These are phyloP conservation scores for Silene conica DNA, from an alignment of 148 eudicot species.

Conservation along the genomic window DNA sequence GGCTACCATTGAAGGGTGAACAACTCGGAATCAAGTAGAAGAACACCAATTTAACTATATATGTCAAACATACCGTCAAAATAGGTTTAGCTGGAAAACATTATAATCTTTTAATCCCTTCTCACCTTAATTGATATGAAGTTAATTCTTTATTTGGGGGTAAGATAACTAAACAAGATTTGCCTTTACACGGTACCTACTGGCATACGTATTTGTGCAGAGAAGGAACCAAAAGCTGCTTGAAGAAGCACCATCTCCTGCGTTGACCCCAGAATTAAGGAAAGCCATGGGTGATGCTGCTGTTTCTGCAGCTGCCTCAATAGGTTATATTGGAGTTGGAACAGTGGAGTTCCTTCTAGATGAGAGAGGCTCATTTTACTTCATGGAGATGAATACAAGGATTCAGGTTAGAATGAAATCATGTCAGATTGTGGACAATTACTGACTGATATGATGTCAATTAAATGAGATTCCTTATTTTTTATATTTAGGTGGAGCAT, in stretches of 20 bases:
- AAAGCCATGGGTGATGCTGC: conserved; percentile 99
- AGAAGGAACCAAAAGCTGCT: conserved; percentile 97
- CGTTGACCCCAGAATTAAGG: conserved; percentile 80
- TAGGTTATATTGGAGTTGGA: conserved; percentile 95
- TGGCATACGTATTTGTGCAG: conserved; percentile 38
- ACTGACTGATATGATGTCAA: background rate
- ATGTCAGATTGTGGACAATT: background rate
- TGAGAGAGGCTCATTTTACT: conserved; percentile 94
- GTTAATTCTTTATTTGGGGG: background rate
- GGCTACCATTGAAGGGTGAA: background rate
- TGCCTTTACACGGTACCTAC: background rate
- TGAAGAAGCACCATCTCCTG: conserved; percentile 99
- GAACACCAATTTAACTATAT: background rate
- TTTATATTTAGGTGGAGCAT: conserved; percentile 80
- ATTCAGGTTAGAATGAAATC: conserved; percentile 58
- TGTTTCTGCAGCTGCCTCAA: conserved; percentile 95
- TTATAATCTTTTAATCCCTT: background rate
- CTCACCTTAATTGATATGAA: background rate
- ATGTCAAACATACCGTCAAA: background rate
- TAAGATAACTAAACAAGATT: background rate
- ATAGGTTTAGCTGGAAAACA: background rate
- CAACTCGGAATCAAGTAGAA: background rate
- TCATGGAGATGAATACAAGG: conserved; percentile 98
- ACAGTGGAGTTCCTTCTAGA: conserved; percentile 93
- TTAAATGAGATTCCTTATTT: conserved; percentile 6